Evolutionary conservation across 1,139 yeast genomes (phyloP), one percentile per base, ranked within the genome.

Genomic region (Saccharomyces hybrid): DNA sequence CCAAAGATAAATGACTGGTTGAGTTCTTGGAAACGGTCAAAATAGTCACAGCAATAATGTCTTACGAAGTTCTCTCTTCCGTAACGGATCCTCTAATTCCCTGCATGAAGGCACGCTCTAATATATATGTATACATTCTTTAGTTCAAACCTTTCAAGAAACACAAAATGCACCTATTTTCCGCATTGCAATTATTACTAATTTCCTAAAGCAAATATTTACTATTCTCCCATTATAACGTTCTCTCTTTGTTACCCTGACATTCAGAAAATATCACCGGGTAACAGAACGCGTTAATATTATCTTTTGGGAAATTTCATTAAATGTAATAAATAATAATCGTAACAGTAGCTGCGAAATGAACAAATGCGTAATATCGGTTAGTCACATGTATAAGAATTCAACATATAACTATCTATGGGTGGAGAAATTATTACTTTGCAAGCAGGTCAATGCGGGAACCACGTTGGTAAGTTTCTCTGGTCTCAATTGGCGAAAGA

Each of bases 401-500:
- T n/a, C 44, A 38, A 11, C 25, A 9, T 11, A 38, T 38, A 8
- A 48, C 26, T 20, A 47, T 26, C 27, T 14, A 68, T 68, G 72
- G 62, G 69, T 5, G 71, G 84, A 31, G 89, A 84, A 65, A 79
- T 84, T 41, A 77, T 83, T 53, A 82, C 90, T 1, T 70, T 84
- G 23, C 88, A 84, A 60, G 81, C 82, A 2, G 86, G 81, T 31
- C 99, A 93, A 72, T 95, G 99, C 73, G 99, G 99, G 53, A 93
- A 93, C 71, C 99, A 93, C 68, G 85, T 93, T 0, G 98, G 98
- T 23, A 81, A 88, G 54, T 88, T 88, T 68, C 93, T 91, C 68
- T 93, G 99, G 99, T 80, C 83, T 51, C 97, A 90, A 70, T 72
- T 93, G 55, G 88, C 96, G 50, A 71, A 76, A 44, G 99, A 93